These are phyloP conservation scores for Amaranthus tricolor DNA, from an alignment of 179 eudicot genomes.

Conservation along the genomic window DNA sequence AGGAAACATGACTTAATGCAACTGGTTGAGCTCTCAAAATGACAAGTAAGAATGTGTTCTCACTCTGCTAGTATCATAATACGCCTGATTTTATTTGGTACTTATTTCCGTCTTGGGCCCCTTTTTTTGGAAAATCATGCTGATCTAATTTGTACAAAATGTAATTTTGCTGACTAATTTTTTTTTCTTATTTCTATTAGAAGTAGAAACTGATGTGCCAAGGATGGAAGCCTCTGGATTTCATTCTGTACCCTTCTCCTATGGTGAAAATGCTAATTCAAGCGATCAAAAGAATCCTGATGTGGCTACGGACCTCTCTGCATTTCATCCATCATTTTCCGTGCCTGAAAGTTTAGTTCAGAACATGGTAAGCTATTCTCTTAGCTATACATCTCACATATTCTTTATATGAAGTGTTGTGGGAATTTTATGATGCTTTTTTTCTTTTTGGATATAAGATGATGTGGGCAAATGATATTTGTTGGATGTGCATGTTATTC, in stretches of 20 bases:
- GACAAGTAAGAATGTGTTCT: conserved; percentile 44
- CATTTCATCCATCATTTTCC: conserved; percentile 64
- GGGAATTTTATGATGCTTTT: conserved; percentile 9
- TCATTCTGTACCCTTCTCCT: conserved; percentile 69
- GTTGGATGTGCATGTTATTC: conserved; percentile 60
- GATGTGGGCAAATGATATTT: conserved; percentile 48
- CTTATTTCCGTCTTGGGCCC: conserved; percentile 2
- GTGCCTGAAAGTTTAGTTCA: conserved; percentile 73
- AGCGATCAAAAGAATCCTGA: conserved; percentile 48
- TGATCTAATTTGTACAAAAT: conserved; percentile 9
- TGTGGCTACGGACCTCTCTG: conserved; percentile 33
- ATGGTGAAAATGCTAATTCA: conserved; percentile 50
- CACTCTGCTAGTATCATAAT: conserved; percentile 16
- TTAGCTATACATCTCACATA: conserved; percentile 8
- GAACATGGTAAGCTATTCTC: conserved; percentile 60
- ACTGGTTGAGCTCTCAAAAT: conserved; percentile 39
- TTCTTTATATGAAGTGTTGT: conserved; percentile 2
- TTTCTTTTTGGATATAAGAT: conserved; percentile 44
- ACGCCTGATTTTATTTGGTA: conserved; percentile 12
- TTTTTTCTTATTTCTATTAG: conserved; percentile 21
- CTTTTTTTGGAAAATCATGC: conserved; percentile 5
- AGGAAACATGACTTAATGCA: conserved; percentile 43
- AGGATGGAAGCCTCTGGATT: conserved; percentile 45
- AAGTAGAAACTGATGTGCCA: conserved; percentile 44
- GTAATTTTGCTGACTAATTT: conserved; percentile 13